These are phyloP conservation scores for Colletotrichum lupini DNA, from an alignment of 2,329 filamentous ascomycete genomes.

Conservation along the genomic window DNA sequence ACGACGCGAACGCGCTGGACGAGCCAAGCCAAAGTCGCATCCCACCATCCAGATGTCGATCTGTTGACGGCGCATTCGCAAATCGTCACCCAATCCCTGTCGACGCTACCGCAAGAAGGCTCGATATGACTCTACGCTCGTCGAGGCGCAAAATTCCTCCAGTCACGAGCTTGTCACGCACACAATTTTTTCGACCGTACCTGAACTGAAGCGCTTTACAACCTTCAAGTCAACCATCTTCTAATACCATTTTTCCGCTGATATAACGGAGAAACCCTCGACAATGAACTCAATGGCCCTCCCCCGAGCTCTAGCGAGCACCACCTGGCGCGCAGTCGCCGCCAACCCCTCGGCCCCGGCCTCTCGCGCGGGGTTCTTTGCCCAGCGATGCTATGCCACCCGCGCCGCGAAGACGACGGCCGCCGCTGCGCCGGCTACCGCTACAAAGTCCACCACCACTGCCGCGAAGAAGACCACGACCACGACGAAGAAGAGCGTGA, in stretches of 20 bases:
- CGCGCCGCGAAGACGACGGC: constrained; percentile 12
- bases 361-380: constrained; percentile 5
- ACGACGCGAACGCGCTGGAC: constrained; percentile 30
- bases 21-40: constrained; percentile 5
- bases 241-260: too few relatives aligned
- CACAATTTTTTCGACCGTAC: not conserved
- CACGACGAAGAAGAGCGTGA: constrained; percentile 28
- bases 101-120: not conserved
- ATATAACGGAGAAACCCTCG: too few relatives aligned
- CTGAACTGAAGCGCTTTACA: not conserved
- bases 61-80: constrained; percentile 16
- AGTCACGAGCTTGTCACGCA: not conserved
- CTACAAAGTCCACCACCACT: not conserved
- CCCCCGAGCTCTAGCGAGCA: constrained; percentile 16
- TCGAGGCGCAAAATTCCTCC: not conserved
- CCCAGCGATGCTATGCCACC: constrained; percentile 32
- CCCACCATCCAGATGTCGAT: constrained; percentile 3
- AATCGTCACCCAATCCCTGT: constrained; percentile 17
- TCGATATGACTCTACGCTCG: constrained; percentile 11
- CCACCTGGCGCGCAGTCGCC: constrained; percentile 9
- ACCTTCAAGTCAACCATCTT: not conserved
- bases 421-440: constrained; percentile 3
- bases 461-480: constrained; percentile 13
- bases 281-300: constrained; percentile 16
- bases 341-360: not conserved